Conservation (phyloP, 495 filamentous ascomycete genomes). For the Xylaria sp. region DNA sequence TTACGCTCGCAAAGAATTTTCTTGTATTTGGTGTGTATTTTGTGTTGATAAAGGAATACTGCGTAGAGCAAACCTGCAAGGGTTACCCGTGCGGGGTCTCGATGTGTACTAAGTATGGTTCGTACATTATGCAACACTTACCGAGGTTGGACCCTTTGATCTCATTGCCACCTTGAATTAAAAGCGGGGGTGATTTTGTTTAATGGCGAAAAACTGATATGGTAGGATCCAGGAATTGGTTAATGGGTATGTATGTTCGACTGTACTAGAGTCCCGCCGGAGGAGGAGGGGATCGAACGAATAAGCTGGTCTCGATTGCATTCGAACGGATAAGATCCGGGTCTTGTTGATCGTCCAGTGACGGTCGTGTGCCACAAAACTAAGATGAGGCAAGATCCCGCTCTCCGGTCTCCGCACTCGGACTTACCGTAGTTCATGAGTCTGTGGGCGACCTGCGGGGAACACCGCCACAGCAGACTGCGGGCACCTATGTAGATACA, state of each 20-base stretch:
- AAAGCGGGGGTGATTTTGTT: background rate
- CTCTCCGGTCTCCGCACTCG: slow-evolving; percentile 14
- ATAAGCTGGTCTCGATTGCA: slow-evolving; percentile 1
- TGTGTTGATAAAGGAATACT: too few relatives aligned
- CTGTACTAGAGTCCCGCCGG: too few relatives aligned
- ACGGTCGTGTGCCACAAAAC: slow-evolving; percentile 19
- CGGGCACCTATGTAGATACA: too few relatives aligned
- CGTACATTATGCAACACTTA: too few relatives aligned
- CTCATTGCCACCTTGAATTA: too few relatives aligned
- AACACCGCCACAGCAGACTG: too few relatives aligned
- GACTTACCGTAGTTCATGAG: background rate
- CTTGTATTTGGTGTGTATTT: too few relatives aligned
- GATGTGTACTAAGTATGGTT: too few relatives aligned
- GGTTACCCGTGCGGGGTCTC: too few relatives aligned
- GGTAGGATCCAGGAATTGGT: background rate
- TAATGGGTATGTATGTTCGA: background rate
- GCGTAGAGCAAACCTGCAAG: too few relatives aligned
- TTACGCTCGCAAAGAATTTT: too few relatives aligned
- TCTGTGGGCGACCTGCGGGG: background rate
- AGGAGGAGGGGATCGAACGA: slow-evolving; percentile 2
- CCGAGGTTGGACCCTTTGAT: too few relatives aligned
- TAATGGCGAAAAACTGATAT: background rate
- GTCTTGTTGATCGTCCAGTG: slow-evolving; percentile 33
- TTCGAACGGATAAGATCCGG: slow-evolving; percentile 21
- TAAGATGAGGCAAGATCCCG: background rate